These are phyloP conservation scores for Ustilago loliicola DNA, from an alignment of 1,284 basidiomycete species.

Conservation along the genomic window DNA sequence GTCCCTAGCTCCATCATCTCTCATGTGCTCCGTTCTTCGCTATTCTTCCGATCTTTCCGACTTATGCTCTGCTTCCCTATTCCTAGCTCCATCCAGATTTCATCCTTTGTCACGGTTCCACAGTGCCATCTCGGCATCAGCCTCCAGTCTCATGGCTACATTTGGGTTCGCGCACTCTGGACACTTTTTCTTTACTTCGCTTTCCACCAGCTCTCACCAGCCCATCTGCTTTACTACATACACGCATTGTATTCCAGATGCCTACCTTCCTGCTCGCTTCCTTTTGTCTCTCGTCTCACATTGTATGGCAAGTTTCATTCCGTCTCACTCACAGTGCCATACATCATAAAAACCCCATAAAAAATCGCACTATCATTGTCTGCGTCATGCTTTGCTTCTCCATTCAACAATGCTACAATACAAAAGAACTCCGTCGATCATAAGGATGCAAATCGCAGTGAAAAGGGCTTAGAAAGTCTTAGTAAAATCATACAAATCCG, in stretches of 20 bases:
- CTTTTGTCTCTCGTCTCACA: background rate
- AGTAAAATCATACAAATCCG: constrained; percentile 55
- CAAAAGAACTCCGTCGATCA: background rate
- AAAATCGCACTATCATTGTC: no score
- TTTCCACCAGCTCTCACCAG: background rate
- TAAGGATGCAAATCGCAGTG: background rate
- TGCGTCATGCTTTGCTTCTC: background rate
- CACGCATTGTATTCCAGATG: background rate
- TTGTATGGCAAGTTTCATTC: background rate
- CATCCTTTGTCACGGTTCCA: background rate
- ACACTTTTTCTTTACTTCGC: background rate
- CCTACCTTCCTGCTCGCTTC: background rate
- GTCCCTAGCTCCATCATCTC: no score
- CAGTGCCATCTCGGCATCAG: background rate
- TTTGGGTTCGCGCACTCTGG: no score
- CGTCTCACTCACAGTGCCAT: background rate
- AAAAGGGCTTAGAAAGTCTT: constrained; percentile 27
- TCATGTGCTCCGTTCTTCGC: no score
- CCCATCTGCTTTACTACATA: background rate
- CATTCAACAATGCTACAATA: background rate
- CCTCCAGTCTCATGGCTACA: background rate
- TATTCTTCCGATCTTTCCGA: no score
- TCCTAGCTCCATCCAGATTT: background rate
- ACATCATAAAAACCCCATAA: background rate
- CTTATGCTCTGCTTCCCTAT: background rate